Percentiles rank a stretch among this genome's conserved stretches.
phyloP scores from a whole-genome alignment of 2,329 filamentous ascomycete species.

The Talaromyces verruculosus region DNA sequence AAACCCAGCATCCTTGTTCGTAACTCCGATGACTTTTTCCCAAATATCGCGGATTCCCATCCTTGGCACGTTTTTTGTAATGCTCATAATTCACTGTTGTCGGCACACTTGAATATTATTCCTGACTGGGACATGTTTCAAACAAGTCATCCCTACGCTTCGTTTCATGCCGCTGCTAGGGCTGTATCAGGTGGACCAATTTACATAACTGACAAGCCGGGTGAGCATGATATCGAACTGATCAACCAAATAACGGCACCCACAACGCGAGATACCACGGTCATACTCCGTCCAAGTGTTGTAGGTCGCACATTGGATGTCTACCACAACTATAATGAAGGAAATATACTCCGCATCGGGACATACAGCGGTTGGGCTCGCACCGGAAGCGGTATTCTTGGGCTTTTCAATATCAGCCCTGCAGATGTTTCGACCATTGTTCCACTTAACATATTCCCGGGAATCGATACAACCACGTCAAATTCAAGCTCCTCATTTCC shows the following conservation, averaged over 20 bases:
- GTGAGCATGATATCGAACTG: constrained; percentile 71
- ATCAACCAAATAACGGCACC: constrained; percentile 78
- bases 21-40: constrained; percentile 90
- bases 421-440: constrained; percentile 67
- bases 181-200: constrained; percentile 89
- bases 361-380: constrained; percentile 69
- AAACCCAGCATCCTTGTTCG: constrained; percentile 72
- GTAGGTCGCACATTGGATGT: constrained; percentile 70
- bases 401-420: constrained; percentile 77
- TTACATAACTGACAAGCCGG: constrained; percentile 89
- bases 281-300: constrained; percentile 76
- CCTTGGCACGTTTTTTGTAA: constrained; percentile 96
- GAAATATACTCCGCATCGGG: constrained; percentile 71
- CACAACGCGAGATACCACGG: constrained; percentile 69
- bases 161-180: constrained; percentile 85
- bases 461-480: constrained; percentile 52
- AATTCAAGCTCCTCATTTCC: not conserved
- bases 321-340: constrained; percentile 75
- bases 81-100: constrained; percentile 81
- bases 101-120: constrained; percentile 78
- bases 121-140: constrained; percentile 83
- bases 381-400: constrained; percentile 74
- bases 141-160: constrained; percentile 67
- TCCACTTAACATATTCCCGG: constrained; percentile 70
- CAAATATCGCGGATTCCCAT: constrained; percentile 74